Evolutionary conservation across 768 basidiomycete species (phyloP).

Genomic region (Omphalotus guepiniiformis): DNA sequence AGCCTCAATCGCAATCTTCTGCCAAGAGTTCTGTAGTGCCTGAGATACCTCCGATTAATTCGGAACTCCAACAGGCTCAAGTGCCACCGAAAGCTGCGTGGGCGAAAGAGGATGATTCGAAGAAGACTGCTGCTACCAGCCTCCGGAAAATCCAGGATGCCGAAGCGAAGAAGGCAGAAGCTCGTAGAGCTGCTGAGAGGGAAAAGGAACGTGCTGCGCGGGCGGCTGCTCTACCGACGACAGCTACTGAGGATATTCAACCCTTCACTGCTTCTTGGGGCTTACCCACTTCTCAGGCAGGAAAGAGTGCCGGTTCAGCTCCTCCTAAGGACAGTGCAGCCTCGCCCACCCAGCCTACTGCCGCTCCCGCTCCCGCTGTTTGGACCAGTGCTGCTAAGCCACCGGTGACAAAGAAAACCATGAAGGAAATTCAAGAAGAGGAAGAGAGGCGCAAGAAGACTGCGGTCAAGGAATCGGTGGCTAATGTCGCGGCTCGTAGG

Average conservation of each 20-base stretch:
- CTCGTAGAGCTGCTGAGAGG: conserved; percentile 68
- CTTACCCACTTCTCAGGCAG: conserved; percentile 78
- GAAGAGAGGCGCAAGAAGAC: conserved; percentile 83
- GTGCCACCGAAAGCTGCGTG: conserved; percentile 51
- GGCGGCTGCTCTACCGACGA: conserved; percentile 30
- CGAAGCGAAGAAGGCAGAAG: conserved; percentile 78
- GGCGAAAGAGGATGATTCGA: conserved; percentile 65
- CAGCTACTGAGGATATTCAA: conserved; percentile 52
- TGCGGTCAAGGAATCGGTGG: conserved; percentile 54
- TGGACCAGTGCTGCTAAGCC: conserved; percentile 57
- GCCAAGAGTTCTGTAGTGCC: conserved; percentile 15
- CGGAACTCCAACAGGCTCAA: conserved; percentile 13
- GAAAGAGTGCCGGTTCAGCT: conserved; percentile 36
- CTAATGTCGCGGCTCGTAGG: conserved; percentile 54
- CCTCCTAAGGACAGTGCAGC: conserved; percentile 40
- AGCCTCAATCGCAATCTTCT: conserved; percentile 15
- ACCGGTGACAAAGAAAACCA: conserved; percentile 71
- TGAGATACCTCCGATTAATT: conserved; percentile 11
- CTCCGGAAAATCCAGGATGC: conserved; percentile 95
- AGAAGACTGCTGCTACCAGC: conserved; percentile 56
- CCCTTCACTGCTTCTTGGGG: conserved; percentile 79
- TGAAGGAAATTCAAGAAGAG: conserved; percentile 99
- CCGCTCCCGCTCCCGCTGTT: conserved; percentile 53
- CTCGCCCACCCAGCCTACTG: conserved; percentile 24
- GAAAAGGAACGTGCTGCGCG: conserved; percentile 64